phyloP scores from a whole-genome alignment of 2,329 filamentous ascomycete genomes.

The Cadophora sp. region DNA sequence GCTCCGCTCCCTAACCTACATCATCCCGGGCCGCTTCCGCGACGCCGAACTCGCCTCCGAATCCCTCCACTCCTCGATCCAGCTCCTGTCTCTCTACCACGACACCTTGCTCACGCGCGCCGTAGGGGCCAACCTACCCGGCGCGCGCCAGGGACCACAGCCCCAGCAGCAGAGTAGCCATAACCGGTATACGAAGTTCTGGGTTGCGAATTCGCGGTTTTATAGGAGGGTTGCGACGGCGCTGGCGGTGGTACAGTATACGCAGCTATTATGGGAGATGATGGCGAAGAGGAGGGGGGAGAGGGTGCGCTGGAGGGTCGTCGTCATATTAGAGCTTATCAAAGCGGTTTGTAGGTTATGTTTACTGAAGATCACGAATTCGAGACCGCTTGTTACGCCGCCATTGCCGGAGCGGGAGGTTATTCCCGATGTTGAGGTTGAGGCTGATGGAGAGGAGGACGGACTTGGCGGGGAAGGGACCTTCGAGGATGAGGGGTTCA shows the following conservation, averaged over 20 bases:
- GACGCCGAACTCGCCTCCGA: constrained; percentile 96
- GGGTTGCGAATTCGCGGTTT: constrained; percentile 66
- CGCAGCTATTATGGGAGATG: constrained; percentile 98
- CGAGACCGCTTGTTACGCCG: constrained; percentile 81
- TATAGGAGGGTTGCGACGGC: constrained; percentile 84
- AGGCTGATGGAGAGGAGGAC: constrained; percentile 55
- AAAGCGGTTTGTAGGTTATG: constrained; percentile 87
- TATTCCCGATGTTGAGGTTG: constrained; percentile 61
- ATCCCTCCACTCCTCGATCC: constrained; percentile 85
- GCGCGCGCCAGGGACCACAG: constrained; percentile 44
- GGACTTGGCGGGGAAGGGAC: not conserved
- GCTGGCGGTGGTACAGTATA: constrained; percentile 91
- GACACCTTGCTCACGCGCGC: constrained; percentile 80
- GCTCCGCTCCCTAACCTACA: constrained; percentile 90
- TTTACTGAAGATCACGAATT: constrained; percentile 82
- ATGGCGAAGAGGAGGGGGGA: constrained; percentile 85
- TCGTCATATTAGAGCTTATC: constrained; percentile 82
- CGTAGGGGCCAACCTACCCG: constrained; percentile 59
- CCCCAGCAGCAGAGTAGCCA: constrained; percentile 58
- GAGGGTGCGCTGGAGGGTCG: constrained; percentile 84
- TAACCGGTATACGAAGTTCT: constrained; percentile 71
- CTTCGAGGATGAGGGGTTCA: constrained; percentile 49
- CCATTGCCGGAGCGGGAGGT: constrained; percentile 86
- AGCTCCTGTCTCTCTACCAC: constrained; percentile 91
- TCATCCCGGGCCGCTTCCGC: constrained; percentile 88